phyloP scores from a whole-genome alignment of 2,329 filamentous ascomycete species.

The Monilinia fructigena region DNA sequence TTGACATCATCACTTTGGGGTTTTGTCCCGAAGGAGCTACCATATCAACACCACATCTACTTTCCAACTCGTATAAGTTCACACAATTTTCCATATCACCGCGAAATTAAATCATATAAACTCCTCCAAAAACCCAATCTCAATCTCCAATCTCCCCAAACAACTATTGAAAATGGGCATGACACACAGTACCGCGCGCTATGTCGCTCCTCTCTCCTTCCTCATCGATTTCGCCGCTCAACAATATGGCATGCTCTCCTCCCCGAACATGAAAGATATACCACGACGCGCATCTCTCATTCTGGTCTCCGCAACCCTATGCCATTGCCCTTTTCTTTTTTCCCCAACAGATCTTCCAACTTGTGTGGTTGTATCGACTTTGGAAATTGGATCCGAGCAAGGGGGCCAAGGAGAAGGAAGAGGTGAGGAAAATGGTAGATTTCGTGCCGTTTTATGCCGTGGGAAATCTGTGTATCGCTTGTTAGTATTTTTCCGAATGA shows the following conservation, averaged over 20 bases:
- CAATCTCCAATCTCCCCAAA: neutral
- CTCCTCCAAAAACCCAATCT: neutral
- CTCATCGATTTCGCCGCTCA: conserved; percentile 57
- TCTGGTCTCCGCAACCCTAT: conserved; percentile 57
- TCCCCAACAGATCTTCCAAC: conserved; percentile 58
- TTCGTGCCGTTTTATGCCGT: conserved; percentile 56
- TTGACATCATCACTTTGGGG: conserved; percentile 14
- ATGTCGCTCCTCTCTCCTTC: conserved; percentile 55
- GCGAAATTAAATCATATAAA: neutral
- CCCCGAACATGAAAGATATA: conserved; percentile 58
- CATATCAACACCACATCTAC: neutral
- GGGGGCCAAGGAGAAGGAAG: conserved; percentile 41
- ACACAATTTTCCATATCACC: neutral
- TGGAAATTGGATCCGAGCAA: conserved; percentile 49
- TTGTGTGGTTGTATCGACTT: conserved; percentile 57
- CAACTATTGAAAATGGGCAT: conserved; percentile 47
- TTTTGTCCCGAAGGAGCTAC: neutral
- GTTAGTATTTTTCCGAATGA: conserved; percentile 40
- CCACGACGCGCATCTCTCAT: conserved; percentile 58
- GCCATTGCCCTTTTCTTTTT: conserved; percentile 62
- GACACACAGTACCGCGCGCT: conserved; percentile 52
- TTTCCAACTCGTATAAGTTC: no score
- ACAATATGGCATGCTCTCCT: conserved; percentile 57
- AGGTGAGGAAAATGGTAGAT: conserved; percentile 50
- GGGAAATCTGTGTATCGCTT: conserved; percentile 59